Evolutionary conservation across 495 filamentous ascomycete genomes (phyloP).

Genomic region (Hyaloscypha bicolor): DNA sequence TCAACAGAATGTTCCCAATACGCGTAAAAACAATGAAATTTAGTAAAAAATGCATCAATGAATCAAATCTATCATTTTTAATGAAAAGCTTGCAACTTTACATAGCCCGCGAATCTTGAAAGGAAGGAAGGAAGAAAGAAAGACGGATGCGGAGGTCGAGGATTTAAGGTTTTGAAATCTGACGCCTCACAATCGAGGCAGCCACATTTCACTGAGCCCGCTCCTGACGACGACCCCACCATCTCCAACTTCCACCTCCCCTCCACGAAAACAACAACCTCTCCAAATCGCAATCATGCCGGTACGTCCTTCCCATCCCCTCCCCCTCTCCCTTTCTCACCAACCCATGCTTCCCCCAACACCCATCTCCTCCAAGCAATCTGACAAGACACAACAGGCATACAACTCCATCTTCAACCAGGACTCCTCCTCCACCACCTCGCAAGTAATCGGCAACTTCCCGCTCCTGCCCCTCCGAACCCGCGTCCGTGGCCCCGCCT

Average conservation of each 20-base stretch:
- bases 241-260: background rate
- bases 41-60: too few relatives aligned
- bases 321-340: background rate
- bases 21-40: too few relatives aligned
- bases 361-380: background rate
- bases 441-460: constrained; percentile 72
- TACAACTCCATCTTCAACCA: constrained; percentile 94
- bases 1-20: too few relatives aligned
- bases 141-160: background rate
- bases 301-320: constrained; percentile 10
- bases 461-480: constrained; percentile 93
- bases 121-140: background rate
- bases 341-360: background rate
- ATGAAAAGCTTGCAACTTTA: too few relatives aligned
- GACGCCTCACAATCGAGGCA: background rate
- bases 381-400: constrained; percentile 53
- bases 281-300: constrained; percentile 20
- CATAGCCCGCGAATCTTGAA: background rate
- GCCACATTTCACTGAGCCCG: background rate
- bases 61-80: too few relatives aligned
- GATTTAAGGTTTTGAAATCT: too few relatives aligned
- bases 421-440: constrained; percentile 48
- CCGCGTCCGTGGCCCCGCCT: constrained; percentile 87
- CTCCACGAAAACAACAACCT: background rate
- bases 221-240: constrained; percentile 14